Evolutionary conservation across 345 rosid genomes (phyloP), one percentile per base, ranked within the genome.

Genomic region (Dipteronia sinensis): DNA sequence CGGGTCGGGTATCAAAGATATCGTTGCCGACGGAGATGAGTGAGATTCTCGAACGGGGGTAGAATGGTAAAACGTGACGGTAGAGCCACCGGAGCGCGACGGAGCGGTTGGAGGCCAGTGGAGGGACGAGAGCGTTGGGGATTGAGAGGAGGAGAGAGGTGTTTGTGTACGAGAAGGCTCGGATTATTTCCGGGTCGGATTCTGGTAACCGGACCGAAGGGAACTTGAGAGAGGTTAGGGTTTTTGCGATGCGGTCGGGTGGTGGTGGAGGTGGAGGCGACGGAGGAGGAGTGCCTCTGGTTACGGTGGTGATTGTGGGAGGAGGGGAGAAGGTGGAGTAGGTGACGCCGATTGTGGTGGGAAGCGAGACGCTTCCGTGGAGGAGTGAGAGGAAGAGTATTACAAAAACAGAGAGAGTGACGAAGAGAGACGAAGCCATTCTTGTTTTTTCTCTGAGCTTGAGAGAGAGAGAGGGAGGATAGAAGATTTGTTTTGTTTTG

Each of bases 11-110:
- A 0, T 88, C 87, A 44, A 90, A 82, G 31, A 81, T 86, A 78
- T 87, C 93, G 82, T 91, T 88, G 3, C 99, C 99, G 69, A 95
- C 93, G 27, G 98, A 93, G 78, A 95, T 91, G 16, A 93, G 74
- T 0, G 95, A 77, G 83, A 95, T 91, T 75, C 81, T 88, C 47
- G 94, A 83, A 22, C 98, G 95, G 3, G 97, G 99, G 75, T 90
- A 86, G 78, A 88, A 95, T 0, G 98, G 99, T 31, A 95, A 87
- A 29, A 95, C 96, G 70, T 90, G 94, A 47, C 79, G 80, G 82
- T 86, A 90, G 17, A 92, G 83, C 98, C 99, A 93, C 1, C 86
- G 86, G 73, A 85, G 82, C 19, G 99, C 98, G 38, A 81, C 75
- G 0, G 99, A 85, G 65, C 93, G 95, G 71, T 93, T 95, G 47